These are phyloP conservation scores for Pyrenochaeta sp. DNA, from an alignment of 2,329 filamentous ascomycete genomes.

Conservation along the genomic window DNA sequence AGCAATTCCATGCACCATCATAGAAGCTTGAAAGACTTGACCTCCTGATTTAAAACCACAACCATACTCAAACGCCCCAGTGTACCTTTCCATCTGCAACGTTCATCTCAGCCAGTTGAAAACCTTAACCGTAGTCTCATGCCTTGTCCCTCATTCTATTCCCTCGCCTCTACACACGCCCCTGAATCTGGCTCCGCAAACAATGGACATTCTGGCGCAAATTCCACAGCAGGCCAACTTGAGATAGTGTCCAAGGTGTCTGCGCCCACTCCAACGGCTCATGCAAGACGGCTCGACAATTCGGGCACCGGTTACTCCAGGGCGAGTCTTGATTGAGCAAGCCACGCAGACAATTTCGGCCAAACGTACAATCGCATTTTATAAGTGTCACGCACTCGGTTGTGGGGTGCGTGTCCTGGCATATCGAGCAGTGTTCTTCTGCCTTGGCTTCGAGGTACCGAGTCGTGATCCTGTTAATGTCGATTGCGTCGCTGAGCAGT, in stretches of 20 bases:
- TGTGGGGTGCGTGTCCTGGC: conserved; percentile 5
- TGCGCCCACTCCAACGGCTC: conserved; percentile 8
- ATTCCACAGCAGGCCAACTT: conserved; percentile 3
- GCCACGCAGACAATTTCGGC: conserved; percentile 6
- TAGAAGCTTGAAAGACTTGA: too few species aligned
- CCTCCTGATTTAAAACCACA: too few species aligned
- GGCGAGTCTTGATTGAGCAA: conserved; percentile 12
- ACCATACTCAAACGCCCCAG: too few species aligned
- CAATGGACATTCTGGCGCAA: conserved; percentile 5
- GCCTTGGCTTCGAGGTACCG: background rate
- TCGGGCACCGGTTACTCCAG: conserved; percentile 11
- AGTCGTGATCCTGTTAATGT: conserved; percentile 2
- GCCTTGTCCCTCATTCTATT: too few species aligned
- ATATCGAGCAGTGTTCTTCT: conserved; percentile 9
- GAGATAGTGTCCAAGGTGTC: background rate
- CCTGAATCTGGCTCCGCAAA: too few species aligned
- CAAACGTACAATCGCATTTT: conserved; percentile 8
- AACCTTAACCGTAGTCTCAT: too few species aligned
- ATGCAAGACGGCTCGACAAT: conserved; percentile 10
- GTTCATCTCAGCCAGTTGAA: too few species aligned
- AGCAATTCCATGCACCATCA: too few species aligned
- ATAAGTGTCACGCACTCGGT: conserved; percentile 3
- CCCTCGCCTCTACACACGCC: too few species aligned
- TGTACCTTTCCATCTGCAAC: too few species aligned
- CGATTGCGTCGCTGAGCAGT: conserved; percentile 6